A percentile compares a stretch with the other conserved stretches of the same genome.
Evolutionary conservation across 495 filamentous ascomycete species (phyloP).

Genomic region (Umbilicaria muhlenbergii): DNA sequence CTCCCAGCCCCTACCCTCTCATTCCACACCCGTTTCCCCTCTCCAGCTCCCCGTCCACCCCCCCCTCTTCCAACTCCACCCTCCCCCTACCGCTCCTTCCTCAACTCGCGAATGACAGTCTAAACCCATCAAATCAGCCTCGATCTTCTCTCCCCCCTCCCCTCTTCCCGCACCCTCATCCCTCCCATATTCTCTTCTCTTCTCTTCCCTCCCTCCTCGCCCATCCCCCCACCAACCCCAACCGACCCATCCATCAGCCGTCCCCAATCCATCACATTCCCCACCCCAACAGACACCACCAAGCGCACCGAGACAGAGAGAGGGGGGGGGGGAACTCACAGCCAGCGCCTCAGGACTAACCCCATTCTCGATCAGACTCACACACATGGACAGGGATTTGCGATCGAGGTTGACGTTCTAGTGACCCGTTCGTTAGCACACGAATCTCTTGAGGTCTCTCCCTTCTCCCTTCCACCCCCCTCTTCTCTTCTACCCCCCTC

Average conservation of each 20-base stretch:
- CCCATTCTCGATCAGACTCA: slow-evolving; percentile 92
- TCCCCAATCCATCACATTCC: background rate
- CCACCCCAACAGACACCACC: background rate
- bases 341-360: slow-evolving; percentile 92
- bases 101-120: slow-evolving; percentile 59
- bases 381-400: slow-evolving; percentile 79
- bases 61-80: background rate
- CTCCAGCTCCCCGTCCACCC: background rate
- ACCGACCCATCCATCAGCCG: background rate
- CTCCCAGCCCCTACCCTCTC: slow-evolving; percentile 4
- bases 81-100: slow-evolving; percentile 33
- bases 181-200: too few relatives aligned
- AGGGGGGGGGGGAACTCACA: slow-evolving; percentile 37
- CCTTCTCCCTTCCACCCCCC: background rate
- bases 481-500: too few relatives aligned
- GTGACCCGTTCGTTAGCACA: too few relatives aligned
- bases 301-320: background rate
- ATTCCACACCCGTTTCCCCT: background rate
- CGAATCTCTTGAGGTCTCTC: too few relatives aligned
- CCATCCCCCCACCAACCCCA: background rate
- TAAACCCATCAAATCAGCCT: slow-evolving; percentile 16
- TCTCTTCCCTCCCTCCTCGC: too few relatives aligned
- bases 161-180: background rate
- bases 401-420: slow-evolving; percentile 93
- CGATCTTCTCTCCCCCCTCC: background rate